Evolutionary conservation across 345 rosid species (phyloP), one percentile per base, ranked within the genome.

Genomic region (Dimocarpus longan): DNA sequence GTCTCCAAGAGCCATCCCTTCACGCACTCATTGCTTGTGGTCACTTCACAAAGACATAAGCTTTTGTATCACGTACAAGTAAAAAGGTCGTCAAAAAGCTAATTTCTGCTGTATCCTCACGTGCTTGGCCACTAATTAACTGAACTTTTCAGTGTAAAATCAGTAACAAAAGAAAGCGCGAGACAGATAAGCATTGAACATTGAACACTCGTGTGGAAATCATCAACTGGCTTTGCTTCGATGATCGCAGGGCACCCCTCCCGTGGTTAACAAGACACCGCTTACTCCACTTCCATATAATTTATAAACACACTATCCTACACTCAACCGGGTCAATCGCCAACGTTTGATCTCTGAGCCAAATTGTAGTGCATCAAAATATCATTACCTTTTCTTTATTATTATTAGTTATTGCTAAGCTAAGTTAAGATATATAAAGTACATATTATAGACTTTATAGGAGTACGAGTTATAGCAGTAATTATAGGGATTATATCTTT

Each of bases 41-140:
- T 32, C 60, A 75, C 70, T 46, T 64, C 5, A 16, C 46, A 1
- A 73, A 18, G 32, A 60, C 70, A 26, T 28, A 26, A 62, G 22
- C 67, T 21, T 63, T 22, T 32, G 4, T 15, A 32, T 32, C 37
- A 32, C 37, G 2, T 2, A 32, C 37, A 32, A 32, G 18, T 3
- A 5, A 75, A 54, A 63, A 16, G 44, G 5, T 44, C 70, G 70
- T 75, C 77, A 63, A 44, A 63, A 74, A 60, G 76, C 52, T 22
- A 73, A 42, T 60, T 18, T 73, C 76, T 42, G 68, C 70, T 28
- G 46, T n/a, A 62, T 74, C 16, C 46, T 80, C 84, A 78, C 82
- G 62, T 76, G 82, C 65, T 68, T 43, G 11, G 60, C 62, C 46
- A 32, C 76, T 5, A 26, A 22, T 64, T 62, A 40, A 39, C 43